phyloP scores from a whole-genome alignment of 768 basidiomycete species.

The Hygrophorus russula region DNA sequence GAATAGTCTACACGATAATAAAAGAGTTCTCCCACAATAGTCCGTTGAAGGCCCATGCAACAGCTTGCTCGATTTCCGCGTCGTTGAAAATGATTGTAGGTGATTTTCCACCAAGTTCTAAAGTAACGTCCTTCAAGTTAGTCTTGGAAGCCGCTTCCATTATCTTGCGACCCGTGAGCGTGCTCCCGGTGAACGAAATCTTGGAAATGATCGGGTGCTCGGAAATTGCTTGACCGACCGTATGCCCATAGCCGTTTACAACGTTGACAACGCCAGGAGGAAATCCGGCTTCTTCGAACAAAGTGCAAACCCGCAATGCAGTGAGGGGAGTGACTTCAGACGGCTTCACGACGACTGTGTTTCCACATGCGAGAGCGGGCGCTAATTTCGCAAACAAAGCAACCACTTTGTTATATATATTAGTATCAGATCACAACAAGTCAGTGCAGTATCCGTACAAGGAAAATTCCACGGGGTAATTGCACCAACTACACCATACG shows the following conservation, averaged over 20 bases:
- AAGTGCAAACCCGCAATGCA: constrained; percentile 36
- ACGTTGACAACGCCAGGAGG: no score
- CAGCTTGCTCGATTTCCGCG: constrained; percentile 50
- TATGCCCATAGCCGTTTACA: constrained; percentile 46
- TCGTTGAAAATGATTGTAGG: constrained; percentile 56
- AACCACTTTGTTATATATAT: not conserved
- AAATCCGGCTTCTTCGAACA: constrained; percentile 59
- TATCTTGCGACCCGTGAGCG: constrained; percentile 58
- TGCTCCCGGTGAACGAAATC: constrained; percentile 73
- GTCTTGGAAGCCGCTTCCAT: constrained; percentile 59
- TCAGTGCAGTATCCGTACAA: constrained; percentile 5
- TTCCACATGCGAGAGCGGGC: constrained; percentile 69
- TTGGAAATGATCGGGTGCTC: constrained; percentile 57
- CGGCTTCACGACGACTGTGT: no score
- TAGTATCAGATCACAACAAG: not conserved
- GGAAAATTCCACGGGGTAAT: constrained; percentile 54
- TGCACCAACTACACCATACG: constrained; percentile 38
- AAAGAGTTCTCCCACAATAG: no score
- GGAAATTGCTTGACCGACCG: constrained; percentile 57
- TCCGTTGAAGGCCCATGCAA: constrained; percentile 53
- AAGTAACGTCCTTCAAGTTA: constrained; percentile 72
- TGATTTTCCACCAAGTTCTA: no score
- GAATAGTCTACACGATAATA: no score
- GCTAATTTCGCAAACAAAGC: constrained; percentile 64
- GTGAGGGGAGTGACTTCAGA: constrained; percentile 68